phyloP scores from a whole-genome alignment of 108 stramenopile species.

The Nannochloropsis gaditana region DNA sequence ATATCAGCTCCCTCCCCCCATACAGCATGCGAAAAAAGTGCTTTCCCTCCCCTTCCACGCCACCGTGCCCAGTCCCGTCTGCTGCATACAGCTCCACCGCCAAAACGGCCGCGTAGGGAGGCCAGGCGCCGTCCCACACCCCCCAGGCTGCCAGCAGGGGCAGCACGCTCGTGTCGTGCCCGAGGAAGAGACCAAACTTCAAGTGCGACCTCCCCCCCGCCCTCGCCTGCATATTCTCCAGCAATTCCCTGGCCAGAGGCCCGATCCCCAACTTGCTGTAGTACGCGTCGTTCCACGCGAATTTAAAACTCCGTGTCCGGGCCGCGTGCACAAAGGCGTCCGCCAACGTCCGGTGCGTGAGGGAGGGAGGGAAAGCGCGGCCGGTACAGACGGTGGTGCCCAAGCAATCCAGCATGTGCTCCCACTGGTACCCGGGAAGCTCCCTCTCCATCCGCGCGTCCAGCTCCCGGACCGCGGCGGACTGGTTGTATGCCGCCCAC shows the following conservation, averaged over 20 bases:
- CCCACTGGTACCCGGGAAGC: slow-evolving; percentile 39
- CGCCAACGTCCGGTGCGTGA: slow-evolving; percentile 36
- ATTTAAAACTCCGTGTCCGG: not conserved
- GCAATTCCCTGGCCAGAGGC: slow-evolving; percentile 33
- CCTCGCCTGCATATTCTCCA: slow-evolving; percentile 25
- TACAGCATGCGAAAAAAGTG: slow-evolving; percentile 45
- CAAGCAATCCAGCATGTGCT: slow-evolving; percentile 42
- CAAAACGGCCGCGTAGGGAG: slow-evolving; percentile 41
- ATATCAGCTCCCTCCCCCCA: slow-evolving; percentile 31
- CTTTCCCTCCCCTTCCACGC: not conserved
- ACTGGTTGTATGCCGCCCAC: slow-evolving; percentile 23
- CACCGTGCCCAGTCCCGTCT: not conserved
- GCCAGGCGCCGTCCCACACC: slow-evolving; percentile 41
- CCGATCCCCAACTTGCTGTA: slow-evolving; percentile 54
- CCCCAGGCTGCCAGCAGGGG: slow-evolving; percentile 44
- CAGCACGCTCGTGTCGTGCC: slow-evolving; percentile 50
- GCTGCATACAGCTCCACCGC: slow-evolving; percentile 45
- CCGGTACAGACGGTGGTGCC: slow-evolving; percentile 55
- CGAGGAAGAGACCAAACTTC: slow-evolving; percentile 37
- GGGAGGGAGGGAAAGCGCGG: slow-evolving; percentile 26
- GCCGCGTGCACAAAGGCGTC: slow-evolving; percentile 28
- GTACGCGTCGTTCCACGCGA: slow-evolving; percentile 28
- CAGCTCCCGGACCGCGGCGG: slow-evolving; percentile 15
- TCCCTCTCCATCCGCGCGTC: slow-evolving; percentile 18
- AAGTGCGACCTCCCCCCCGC: slow-evolving; percentile 29